Evolutionary conservation across 768 basidiomycete species (phyloP).

Genomic region (Exidia glandulosa): DNA sequence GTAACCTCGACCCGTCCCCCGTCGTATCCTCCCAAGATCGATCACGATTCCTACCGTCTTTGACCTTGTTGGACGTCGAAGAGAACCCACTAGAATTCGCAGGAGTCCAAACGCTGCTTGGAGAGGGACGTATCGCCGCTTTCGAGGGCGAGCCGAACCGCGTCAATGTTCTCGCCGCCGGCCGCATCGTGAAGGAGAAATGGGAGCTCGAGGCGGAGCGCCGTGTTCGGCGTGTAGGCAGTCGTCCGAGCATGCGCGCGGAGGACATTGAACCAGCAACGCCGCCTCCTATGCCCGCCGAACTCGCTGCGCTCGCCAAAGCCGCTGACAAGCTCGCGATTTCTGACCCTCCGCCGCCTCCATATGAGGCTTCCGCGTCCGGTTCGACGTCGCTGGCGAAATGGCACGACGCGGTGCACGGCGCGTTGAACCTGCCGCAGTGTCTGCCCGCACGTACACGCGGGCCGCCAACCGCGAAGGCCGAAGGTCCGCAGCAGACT

Average conservation of each 20-base stretch:
- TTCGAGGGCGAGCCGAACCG: slow-evolving; percentile 33
- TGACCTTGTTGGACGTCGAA: slow-evolving; percentile 53
- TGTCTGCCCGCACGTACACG: slow-evolving; percentile 22
- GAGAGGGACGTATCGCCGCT: slow-evolving; percentile 1
- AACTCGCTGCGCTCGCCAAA: slow-evolving; percentile 19
- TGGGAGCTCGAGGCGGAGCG: slow-evolving; percentile 73
- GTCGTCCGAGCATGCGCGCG: neutral
- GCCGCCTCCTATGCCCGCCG: slow-evolving; percentile 12
- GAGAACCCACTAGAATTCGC: slow-evolving; percentile 51
- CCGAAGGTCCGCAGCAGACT: slow-evolving; percentile 53
- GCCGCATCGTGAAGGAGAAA: slow-evolving; percentile 55
- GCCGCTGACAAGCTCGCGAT: slow-evolving; percentile 15
- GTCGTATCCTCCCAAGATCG: neutral
- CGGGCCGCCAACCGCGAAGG: slow-evolving; percentile 20
- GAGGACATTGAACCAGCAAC: neutral
- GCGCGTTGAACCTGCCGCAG: neutral
- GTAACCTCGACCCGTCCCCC: neutral
- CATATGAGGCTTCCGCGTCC: slow-evolving; percentile 53
- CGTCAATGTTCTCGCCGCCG: slow-evolving; percentile 52
- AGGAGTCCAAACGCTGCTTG: slow-evolving; percentile 21
- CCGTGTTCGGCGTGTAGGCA: neutral
- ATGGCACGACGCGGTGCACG: slow-evolving; percentile 3
- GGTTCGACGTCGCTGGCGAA: slow-evolving; percentile 22
- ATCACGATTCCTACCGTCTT: slow-evolving; percentile 20
- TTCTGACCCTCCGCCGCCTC: slow-evolving; percentile 12